phyloP scores from a whole-genome alignment of 192 early-diverging fungal genomes.

The Pecoramyces ruminantium region DNA sequence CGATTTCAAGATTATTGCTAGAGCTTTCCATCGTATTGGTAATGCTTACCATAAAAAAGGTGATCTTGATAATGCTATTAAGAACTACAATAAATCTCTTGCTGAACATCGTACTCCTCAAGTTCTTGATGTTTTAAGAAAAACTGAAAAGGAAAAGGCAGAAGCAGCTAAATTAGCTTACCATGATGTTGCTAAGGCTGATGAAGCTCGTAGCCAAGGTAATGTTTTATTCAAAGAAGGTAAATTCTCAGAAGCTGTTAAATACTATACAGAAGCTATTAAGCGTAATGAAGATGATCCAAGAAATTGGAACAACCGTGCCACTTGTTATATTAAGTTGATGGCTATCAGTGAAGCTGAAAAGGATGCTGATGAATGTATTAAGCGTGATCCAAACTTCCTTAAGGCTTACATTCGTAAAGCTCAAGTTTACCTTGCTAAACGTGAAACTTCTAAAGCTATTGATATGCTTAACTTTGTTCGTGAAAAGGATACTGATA shows the following conservation, averaged over 20 bases:
- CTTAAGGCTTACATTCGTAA: conserved; percentile 93
- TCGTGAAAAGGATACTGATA: conserved; percentile 58
- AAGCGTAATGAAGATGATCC: conserved; percentile 84
- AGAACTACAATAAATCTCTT: conserved; percentile 79
- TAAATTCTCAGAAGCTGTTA: conserved; percentile 70
- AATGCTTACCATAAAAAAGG: conserved; percentile 68
- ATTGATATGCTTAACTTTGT: conserved; percentile 69
- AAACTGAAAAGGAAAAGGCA: conserved; percentile 61
- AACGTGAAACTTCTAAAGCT: conserved; percentile 71
- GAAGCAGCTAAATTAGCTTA: conserved; percentile 73
- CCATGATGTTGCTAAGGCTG: conserved; percentile 57
- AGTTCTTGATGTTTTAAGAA: conserved; percentile 68
- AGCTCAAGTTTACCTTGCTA: conserved; percentile 72
- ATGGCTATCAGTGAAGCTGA: conserved; percentile 84
- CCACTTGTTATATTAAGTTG: conserved; percentile 87
- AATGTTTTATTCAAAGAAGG: conserved; percentile 85
- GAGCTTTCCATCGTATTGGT: conserved; percentile 81
- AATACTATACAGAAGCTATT: conserved; percentile 89
- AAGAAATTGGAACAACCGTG: conserved; percentile 87
- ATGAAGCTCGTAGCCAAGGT: conserved; percentile 82
- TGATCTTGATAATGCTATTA: conserved; percentile 72
- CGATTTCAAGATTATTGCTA: conserved; percentile 92
- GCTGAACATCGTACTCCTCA: conserved; percentile 92
- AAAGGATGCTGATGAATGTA: conserved; percentile 84
- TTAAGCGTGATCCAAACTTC: conserved; percentile 70